Evolutionary conservation across 2,329 filamentous ascomycete species (phyloP).

Genomic region (Cladosporium phlei): DNA sequence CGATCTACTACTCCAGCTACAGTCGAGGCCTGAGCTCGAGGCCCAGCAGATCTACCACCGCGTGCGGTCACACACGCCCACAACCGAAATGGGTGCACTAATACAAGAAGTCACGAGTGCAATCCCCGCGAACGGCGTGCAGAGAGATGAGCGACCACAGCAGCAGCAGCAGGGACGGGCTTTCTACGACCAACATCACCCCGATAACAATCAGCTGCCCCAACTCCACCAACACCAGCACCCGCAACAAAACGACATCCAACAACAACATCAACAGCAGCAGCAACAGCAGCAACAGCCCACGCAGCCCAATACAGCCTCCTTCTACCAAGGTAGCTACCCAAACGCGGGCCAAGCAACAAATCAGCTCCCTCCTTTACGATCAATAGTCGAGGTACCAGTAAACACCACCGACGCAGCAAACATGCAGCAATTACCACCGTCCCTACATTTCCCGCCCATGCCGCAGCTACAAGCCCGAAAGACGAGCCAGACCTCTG

Average conservation of each 20-base stretch:
- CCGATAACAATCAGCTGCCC: not conserved
- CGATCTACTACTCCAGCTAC: constrained; percentile 26
- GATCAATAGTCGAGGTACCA: constrained; percentile 7
- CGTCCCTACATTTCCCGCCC: not conserved
- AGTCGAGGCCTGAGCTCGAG: constrained; percentile 25
- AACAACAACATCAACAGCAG: not conserved
- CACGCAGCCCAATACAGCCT: not conserved
- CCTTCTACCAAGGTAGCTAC: too few species aligned
- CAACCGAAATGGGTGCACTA: constrained; percentile 15
- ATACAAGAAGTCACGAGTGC: not conserved
- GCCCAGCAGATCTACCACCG: constrained; percentile 28
- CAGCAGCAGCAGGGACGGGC: not conserved
- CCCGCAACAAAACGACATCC: not conserved
- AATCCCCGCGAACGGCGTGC: not conserved
- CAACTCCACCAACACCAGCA: not conserved
- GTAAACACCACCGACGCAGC: not conserved
- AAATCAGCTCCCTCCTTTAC: constrained; percentile 7
- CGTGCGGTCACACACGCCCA: constrained; percentile 22
- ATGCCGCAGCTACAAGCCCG: not conserved
- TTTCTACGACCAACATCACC: too few species aligned
- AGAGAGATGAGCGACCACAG: too few species aligned
- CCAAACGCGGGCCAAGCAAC: too few species aligned
- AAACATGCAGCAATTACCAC: not conserved
- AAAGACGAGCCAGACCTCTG: not conserved
- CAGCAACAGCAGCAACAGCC: not conserved